A percentile compares a stretch with the other conserved stretches of the same genome.
Evolutionary conservation across 768 basidiomycete genomes (phyloP).

Genomic region (Collybiopsis confluens): DNA sequence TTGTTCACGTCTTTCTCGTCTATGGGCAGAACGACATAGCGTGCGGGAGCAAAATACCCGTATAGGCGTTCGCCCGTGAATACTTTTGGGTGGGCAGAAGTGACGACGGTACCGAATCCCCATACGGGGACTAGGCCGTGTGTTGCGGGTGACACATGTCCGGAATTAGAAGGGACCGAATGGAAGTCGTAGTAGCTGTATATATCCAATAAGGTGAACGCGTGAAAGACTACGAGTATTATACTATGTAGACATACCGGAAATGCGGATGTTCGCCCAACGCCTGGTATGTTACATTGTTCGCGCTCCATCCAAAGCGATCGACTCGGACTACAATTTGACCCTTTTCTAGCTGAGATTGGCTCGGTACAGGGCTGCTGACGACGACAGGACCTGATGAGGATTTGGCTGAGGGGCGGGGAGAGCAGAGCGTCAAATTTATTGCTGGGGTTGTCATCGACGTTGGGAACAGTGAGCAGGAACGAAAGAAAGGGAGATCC

Average conservation of each 20-base stretch:
- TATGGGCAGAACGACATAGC: slow-evolving; percentile 53
- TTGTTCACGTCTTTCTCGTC: slow-evolving; percentile 48
- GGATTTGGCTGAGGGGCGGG: background rate
- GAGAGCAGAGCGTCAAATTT: background rate
- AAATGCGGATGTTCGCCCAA: slow-evolving; percentile 47
- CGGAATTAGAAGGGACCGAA: slow-evolving; percentile 31
- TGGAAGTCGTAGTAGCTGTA: slow-evolving; percentile 70
- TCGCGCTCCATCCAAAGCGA: slow-evolving; percentile 68
- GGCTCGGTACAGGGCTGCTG: slow-evolving; percentile 15
- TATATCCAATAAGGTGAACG: background rate
- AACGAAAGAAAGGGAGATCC: too few species aligned
- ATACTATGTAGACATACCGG: slow-evolving; percentile 27
- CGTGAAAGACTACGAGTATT: background rate
- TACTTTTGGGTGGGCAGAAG: slow-evolving; percentile 46
- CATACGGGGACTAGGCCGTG: slow-evolving; percentile 70
- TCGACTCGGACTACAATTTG: slow-evolving; percentile 56
- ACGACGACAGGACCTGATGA: slow-evolving; percentile 19
- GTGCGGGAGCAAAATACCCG: slow-evolving; percentile 57
- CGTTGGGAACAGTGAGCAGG: too few species aligned
- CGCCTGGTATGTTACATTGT: slow-evolving; percentile 68
- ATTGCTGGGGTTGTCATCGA: background rate
- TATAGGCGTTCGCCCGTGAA: slow-evolving; percentile 56
- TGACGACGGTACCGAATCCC: slow-evolving; percentile 61
- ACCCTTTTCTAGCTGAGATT: slow-evolving; percentile 28
- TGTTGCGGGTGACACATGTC: slow-evolving; percentile 36